These are phyloP conservation scores for Iberis pinnata DNA, from an alignment of 345 rosid species.

Conservation along the genomic window DNA sequence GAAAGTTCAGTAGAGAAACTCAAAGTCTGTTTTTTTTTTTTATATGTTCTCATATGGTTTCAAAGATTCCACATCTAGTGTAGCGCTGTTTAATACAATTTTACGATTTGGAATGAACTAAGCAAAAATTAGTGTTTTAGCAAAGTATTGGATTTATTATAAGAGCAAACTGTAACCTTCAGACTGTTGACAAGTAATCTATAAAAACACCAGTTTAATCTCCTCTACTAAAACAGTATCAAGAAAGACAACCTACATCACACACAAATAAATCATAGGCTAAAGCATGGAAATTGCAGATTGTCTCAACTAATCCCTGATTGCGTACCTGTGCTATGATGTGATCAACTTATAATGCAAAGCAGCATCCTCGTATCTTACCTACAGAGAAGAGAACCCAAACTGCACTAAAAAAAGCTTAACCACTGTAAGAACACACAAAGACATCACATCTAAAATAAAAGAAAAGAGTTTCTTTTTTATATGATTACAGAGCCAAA, in stretches of 20 bases:
- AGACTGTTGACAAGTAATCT: too few species aligned
- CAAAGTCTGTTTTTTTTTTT: background rate
- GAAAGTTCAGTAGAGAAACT: background rate
- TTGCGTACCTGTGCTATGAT: slow-evolving; percentile 11
- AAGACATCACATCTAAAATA: background rate
- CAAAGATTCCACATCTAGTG: background rate
- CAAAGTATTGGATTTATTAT: background rate
- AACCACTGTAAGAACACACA: slow-evolving; percentile 13
- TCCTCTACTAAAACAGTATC: too few species aligned
- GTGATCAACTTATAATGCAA: background rate
- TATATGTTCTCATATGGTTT: background rate
- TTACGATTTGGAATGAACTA: background rate
- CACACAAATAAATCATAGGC: too few species aligned
- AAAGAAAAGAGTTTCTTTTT: background rate
- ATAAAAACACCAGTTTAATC: too few species aligned
- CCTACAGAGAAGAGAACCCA: slow-evolving; percentile 17
- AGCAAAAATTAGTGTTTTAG: background rate
- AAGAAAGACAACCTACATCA: too few species aligned
- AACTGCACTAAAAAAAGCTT: slow-evolving; percentile 16
- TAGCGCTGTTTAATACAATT: background rate
- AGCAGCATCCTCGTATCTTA: slow-evolving; percentile 11
- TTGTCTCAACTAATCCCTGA: too few species aligned
- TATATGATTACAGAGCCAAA: slow-evolving; percentile 22
- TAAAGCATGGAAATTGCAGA: background rate
- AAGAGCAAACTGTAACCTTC: too few species aligned